Base-by-base conservation (phyloP, 2,329 filamentous ascomycete genomes). In the Penicillium sp. region DNA sequence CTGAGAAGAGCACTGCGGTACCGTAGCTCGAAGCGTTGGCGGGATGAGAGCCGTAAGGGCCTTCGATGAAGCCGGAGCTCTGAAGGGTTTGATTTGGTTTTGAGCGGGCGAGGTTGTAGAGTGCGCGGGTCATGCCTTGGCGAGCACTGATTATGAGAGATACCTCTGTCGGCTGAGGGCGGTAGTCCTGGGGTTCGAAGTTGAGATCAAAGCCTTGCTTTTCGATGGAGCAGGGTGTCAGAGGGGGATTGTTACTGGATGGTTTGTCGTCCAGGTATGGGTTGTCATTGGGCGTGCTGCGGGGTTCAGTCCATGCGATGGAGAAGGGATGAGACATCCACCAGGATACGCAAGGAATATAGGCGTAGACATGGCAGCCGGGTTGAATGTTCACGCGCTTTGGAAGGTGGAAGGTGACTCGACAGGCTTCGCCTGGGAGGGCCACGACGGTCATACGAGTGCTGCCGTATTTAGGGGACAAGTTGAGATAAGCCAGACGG, bases 1-100 rank as follows among this genome's bases (percentile, higher is more conserved):
- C 86, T 5, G 85, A 86, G 73, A 88, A 88, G 55, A 88, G 81
- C 24, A 88, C 72, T n/a, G 84, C 79, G 0, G 86, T 88, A 65
- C 86, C 86, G 72, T 87, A 88, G 52, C 82, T 85, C 47, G 79
- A 75, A 50, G 86, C 77, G 48, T 79, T 78, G 43, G 76, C 77
- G 52, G 86, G 81, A 68, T 84, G 81, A 9, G 84, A 84, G 46
- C 81, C 82, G 68, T 88, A 88, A 0, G 86, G 85, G 0, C 86
- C 86, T 72, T 88, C 86, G 62, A 88, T 80, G 66, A 81, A 81
- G 47, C 85, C 86, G 52, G 75, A 77, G 5, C 82, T 80, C 13
- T 76, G 74, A 63, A 87, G 77, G 8, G 74, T 78, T 55, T 80
- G 75, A 49, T 69, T 77, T n/a, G 82, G 80, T 11, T 76, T 72